Evolutionary conservation across 148 eudicot genomes (phyloP).

Genomic region (Chenopodium quinoa): DNA sequence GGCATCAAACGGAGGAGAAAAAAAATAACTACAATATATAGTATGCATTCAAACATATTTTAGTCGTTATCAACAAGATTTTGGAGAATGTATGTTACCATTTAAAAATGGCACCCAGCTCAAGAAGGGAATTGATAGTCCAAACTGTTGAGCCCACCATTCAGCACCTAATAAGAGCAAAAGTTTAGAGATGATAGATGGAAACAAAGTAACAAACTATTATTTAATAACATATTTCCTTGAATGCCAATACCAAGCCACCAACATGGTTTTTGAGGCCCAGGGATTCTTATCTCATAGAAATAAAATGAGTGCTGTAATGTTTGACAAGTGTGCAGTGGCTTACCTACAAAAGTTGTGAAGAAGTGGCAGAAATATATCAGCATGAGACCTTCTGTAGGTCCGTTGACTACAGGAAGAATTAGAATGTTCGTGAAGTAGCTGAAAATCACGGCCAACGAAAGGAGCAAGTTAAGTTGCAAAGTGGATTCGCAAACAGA

Average conservation of each 20-base stretch:
- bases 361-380: slow-evolving; percentile 75
- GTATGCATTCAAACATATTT: neutral
- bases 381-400: slow-evolving; percentile 95
- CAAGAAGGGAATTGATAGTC: slow-evolving; percentile 69
- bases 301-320: neutral
- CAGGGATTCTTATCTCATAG: neutral
- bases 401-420: slow-evolving; percentile 92
- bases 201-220: neutral
- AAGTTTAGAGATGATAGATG: neutral
- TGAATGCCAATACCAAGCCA: neutral
- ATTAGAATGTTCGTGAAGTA: slow-evolving; percentile 93
- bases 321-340: neutral
- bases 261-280: neutral
- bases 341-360: slow-evolving; percentile 83
- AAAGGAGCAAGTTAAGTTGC: slow-evolving; percentile 5
- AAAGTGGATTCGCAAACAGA: neutral
- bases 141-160: slow-evolving; percentile 93
- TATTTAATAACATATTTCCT: neutral
- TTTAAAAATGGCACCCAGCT: slow-evolving; percentile 78
- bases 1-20: too few species aligned
- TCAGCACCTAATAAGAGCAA: slow-evolving; percentile 62
- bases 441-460: slow-evolving; percentile 40
- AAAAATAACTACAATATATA: too few species aligned
- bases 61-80: neutral
- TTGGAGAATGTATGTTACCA: slow-evolving; percentile 36